Evolutionary conservation across 169 alveolate species (phyloP), one percentile per base, ranked within the genome.

Genomic region (Cryptosporidium bovis): DNA sequence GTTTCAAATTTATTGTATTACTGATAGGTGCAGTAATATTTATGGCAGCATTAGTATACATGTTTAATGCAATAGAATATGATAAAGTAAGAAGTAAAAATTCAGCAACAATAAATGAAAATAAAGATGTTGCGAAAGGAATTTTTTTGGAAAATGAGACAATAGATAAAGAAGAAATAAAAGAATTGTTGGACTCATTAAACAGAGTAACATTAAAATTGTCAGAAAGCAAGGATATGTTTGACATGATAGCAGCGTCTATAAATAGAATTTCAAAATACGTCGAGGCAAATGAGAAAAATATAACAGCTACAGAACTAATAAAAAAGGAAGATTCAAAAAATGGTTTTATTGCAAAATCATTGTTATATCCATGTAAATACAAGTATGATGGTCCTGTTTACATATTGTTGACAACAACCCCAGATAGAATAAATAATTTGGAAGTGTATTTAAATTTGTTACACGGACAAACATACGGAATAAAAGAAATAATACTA

Each of bases 351-450:
- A 29, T 44, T 18, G 13, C 55, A 36, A 44, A 66, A 24, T 56
- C 90, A 6, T n/a, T 83, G 7, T 51, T 58, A 58, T 83, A 34
- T 66, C 90, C 90, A 27, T 71, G 83, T n/a, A 50, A 46, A 29
- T 83, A 83, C 46, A 83, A 71, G 8, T 83, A 53, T 66, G 68
- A 83, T 4, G 90, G 90, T 31, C 84, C 83, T 10, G 64, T 83
- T 33, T 83, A 66, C 40, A 65, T 83, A 62, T 48, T 62, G 50
- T 48, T 83, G n/a, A 83, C 90, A 31, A 83, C 90, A 1, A 83
- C 83, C 3, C 90, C 90, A 18, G 51, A 68, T 31, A 48, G 90
- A 16, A 67, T 83, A 51, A 53, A 65, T 62, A 51, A 34, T 50
- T 58, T 83, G 82, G 77, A 53, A 29, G 64, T 18, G 16, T 67